Evolutionary conservation across 2,329 filamentous ascomycete species (phyloP), one percentile per base, ranked within the genome.

Genomic region (Cercospora sojina): DNA sequence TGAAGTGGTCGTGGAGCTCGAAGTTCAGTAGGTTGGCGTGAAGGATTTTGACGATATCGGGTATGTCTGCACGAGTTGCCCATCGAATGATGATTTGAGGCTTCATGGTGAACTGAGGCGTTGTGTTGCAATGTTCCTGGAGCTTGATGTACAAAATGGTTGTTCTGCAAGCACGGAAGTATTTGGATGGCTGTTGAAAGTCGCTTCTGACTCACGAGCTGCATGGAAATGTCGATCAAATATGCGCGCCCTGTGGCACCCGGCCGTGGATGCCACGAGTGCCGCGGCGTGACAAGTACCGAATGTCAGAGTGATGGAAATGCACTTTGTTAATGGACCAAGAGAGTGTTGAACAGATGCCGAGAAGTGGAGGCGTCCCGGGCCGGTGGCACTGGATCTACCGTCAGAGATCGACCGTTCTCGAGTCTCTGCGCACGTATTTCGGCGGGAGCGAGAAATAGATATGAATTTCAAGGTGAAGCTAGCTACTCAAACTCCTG

Each of bases 1-100:
- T 41, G 43, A 69, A 67, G 57, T 72, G 70, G 41, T 72, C 70
- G 51, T 69, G 64, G 12, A 70, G 67, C 18, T 69, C 67, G 57
- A 69, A 69, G 27, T 59, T 29, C 8, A 65, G 53, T 7, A 67
- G 51, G 10, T 64, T 67, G 25, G 59, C 65, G 51, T 29, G 61
- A 25, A 65, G 64, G 58, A 56, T 63, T 32, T 51, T 41, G 47
- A 47, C 47, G 53, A 70, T 70, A 27, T 58, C 61, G 4, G 68
- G 63, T 6, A 71, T 69, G 47, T 71, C 70, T 23, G 66, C 38
- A 47, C 68, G 64, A 2, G 41, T 65, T 3, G 70, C 70, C 70
- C 70, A 72, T 13, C 70, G 66, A 16, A 69, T 57, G 13, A 64
- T 23, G n/a, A 67, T 59, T 23, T 66, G 41, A 8, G 43, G 32